These are phyloP conservation scores for Aspergillus clavatus DNA, from an alignment of 2,329 filamentous ascomycete genomes.

Conservation along the genomic window DNA sequence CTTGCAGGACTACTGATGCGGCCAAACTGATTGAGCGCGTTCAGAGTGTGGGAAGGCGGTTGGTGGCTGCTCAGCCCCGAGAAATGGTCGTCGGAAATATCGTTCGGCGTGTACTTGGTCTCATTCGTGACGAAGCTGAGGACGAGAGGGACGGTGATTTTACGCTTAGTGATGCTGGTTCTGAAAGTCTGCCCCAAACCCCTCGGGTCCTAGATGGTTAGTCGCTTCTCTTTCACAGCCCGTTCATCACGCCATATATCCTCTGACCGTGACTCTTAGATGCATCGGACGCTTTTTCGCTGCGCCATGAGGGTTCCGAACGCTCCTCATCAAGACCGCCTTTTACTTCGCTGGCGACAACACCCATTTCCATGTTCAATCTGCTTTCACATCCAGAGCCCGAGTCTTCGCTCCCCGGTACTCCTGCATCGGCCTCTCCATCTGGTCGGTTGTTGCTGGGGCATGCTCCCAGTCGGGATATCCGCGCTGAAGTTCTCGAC, in stretches of 20 bases:
- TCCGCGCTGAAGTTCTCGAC: conserved; percentile 86
- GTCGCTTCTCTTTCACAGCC: conserved; percentile 6
- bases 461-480: conserved; percentile 50
- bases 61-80: conserved; percentile 78
- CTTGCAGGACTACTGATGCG: conserved; percentile 72
- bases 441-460: conserved; percentile 30
- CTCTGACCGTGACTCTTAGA: conserved; percentile 20
- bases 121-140: conserved; percentile 86
- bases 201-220: conserved; percentile 35
- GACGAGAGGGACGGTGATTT: conserved; percentile 67
- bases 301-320: conserved; percentile 29
- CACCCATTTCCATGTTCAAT: conserved; percentile 76
- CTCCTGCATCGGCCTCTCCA: conserved; percentile 32
- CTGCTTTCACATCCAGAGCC: conserved; percentile 66
- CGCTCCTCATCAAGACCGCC: conserved; percentile 51
- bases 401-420: conserved; percentile 39
- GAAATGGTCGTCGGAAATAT: conserved; percentile 95
- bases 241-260: not conserved
- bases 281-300: conserved; percentile 22
- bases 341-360: conserved; percentile 51
- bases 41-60: conserved; percentile 67
- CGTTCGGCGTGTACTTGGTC: conserved; percentile 78
- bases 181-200: conserved; percentile 47
- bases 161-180: conserved; percentile 56
- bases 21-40: conserved; percentile 75